Base-by-base conservation (phyloP, 2,329 filamentous ascomycete species). In the Fusarium nematophilum region DNA sequence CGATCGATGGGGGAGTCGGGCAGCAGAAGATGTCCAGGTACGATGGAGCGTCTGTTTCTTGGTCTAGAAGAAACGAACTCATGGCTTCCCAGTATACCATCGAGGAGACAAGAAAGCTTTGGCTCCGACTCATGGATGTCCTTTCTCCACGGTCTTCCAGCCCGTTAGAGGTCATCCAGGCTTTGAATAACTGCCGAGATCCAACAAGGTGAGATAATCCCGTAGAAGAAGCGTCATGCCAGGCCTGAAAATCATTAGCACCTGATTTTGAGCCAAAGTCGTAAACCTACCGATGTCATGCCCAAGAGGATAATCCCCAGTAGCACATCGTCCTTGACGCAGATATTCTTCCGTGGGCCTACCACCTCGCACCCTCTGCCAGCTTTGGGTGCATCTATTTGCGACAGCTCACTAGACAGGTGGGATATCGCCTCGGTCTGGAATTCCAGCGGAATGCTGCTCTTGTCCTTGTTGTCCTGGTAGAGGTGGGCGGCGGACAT, bases 71-170 rank as follows among this genome's bases (percentile, higher is more conserved):
- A 9, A 59, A 66, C 0, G 63, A 52, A 1, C 29, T 34, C 59
- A 66, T 55, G 6, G 53, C 53, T 14, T 65, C 62, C 62, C 56
- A 66, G 17, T 64, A 66, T 0, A 66, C 31, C 53, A 66, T 64
- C 0, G 52, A 66, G 1, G 62, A 63, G 2, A 45, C 18, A 2
- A 66, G 29, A 3, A 66, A 39, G 0, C 30, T 45, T 11, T 66
- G 50, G 1, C 17, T 34, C 9, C 31, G 23, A 4, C 21, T 29
- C 5, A 38, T 11, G 1, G 33, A 26, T 0, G 6, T 15, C 1
- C 27, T 25, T 1, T 31, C 11, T 0, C 51, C 6, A 2, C 3
- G 11, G 3, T 47, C 10, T 11, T 36, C 13, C 4, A 61, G 14
- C 1, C 34, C 9, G 6, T 56, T 42, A 2, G 47, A 13, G 0